Evolutionary conservation across 2,329 filamentous ascomycete genomes (phyloP), one percentile per base, ranked within the genome.

Genomic region (Cyphellophora europaea): DNA sequence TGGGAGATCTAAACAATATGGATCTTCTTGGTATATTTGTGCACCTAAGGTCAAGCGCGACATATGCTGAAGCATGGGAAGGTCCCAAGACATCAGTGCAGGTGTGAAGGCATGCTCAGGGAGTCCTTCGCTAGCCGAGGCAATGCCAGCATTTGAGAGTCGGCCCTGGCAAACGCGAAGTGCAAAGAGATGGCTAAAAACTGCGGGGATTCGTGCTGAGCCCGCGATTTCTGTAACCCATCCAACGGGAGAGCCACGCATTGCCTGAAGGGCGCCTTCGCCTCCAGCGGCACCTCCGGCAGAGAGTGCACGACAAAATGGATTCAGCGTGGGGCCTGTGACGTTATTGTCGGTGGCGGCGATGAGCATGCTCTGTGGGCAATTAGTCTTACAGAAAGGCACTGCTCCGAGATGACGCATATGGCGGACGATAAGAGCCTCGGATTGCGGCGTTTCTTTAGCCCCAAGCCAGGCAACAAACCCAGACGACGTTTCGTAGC

Each of bases 281-380:
- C 56, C 58, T 14, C 58, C 57, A 6, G 55, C 57, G 11, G 52
- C 54, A 1, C 58, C 58, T 12, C 58, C 58, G 5, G 53, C 47
- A 0, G 51, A 52, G 3, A 59, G 30, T 4, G 32, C 30, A 4
- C 43, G 49, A 33, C 56, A 55, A 35, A 49, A 44, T 0, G 62
- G 62, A 37, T 64, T 65, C 10, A 57, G 39, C 2, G 58, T 62
- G 6, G 58, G 49, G 4, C 61, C 59, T 23, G 61, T 58, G 4
- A 65, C 44, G 42, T 63, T 61, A 33, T 64, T 63, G 5, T 55
- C 41, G 3, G 53, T 57, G 17, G 62, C 58, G 16, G 47, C 47
- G 2, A 53, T 48, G 62, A 70, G 65, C 46, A 74, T 59, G 0
- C 67, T 71, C 40, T 71, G 66, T 3, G 71, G 69, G 2, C 73